Evolutionary conservation across 1,139 yeast genomes (phyloP), one percentile per base, ranked within the genome.

Genomic region (Hanseniaspora uvarum): DNA sequence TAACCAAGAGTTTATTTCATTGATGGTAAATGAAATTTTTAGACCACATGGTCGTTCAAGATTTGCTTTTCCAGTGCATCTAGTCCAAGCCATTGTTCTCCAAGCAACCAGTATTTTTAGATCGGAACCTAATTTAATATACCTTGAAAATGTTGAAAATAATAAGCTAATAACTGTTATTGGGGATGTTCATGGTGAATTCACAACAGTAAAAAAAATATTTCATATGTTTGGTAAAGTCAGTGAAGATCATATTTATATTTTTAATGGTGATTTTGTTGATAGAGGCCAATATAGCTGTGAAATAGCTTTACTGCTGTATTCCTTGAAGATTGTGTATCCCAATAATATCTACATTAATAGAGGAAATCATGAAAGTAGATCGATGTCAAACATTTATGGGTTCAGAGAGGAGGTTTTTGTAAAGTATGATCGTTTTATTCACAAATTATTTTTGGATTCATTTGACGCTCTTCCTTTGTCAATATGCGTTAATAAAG

Each of bases 201-300:
- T 85, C 65, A 92, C 78, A 64, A 98, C 92, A 65, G 80, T 92
- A 51, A 70, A 89, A 63, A 84, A 89, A 65, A 75, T 92, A 53
- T 92, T 92, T 67, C 67, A 75, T 45, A 74, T 68, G 47, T 88
- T 81, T 63, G 98, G 98, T 7, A 68, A 70, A 57, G 83, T 80
- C 23, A 78, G 82, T 2, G 68, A 73, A 1, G 60, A 68, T 3
- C 96, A 89, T 67, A 75, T 81, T 18, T 92, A 86, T 65, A 70
- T 92, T 55, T 89, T 92, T 72, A 92, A 92, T 65, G 98, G 99
- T 49, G 98, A 94, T 70, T 92, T 92, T 70, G 98, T 92, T 5
- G 99, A 92, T 65, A 77, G 99, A 65, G 99, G 99, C 1, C 86
- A 95, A 7, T 92, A 98, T 97, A 87, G 96, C 4, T 86, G 95